phyloP scores from a whole-genome alignment of 2,329 filamentous ascomycete species.

The Macrophomina tecta region DNA sequence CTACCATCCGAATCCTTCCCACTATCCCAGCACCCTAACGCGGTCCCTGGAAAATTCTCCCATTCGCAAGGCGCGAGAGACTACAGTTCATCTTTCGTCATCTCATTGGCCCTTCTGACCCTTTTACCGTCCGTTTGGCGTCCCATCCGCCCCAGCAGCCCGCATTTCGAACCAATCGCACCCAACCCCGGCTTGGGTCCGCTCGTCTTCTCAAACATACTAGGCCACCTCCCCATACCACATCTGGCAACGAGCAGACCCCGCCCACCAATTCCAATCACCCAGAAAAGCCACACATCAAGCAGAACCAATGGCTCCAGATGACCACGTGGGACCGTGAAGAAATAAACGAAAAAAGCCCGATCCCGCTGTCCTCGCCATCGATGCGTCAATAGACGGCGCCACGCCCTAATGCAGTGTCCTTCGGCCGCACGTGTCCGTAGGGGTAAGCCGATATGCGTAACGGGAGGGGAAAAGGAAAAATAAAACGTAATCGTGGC shows the following conservation, averaged over 20 bases:
- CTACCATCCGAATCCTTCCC: neutral
- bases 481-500: too few relatives aligned
- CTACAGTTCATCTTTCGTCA: neutral
- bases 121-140: neutral
- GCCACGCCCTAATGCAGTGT: too few relatives aligned
- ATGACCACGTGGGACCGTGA: too few relatives aligned
- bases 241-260: neutral
- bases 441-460: too few relatives aligned
- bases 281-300: neutral
- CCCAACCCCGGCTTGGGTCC: neutral
- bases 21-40: neutral
- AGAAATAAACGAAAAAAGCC: too few relatives aligned
- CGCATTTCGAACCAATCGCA: neutral
- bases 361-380: too few relatives aligned
- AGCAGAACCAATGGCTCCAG: too few relatives aligned
- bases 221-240: neutral
- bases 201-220: conserved; percentile 10
- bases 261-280: too few relatives aligned
- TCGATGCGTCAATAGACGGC: too few relatives aligned
- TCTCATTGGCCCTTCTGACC: neutral
- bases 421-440: too few relatives aligned
- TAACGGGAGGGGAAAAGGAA: too few relatives aligned
- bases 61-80: neutral
- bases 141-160: neutral
- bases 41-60: neutral